Evolutionary conservation across 2,329 filamentous ascomycete genomes (phyloP).

Genomic region (Myriosclerotinia curreyana): DNA sequence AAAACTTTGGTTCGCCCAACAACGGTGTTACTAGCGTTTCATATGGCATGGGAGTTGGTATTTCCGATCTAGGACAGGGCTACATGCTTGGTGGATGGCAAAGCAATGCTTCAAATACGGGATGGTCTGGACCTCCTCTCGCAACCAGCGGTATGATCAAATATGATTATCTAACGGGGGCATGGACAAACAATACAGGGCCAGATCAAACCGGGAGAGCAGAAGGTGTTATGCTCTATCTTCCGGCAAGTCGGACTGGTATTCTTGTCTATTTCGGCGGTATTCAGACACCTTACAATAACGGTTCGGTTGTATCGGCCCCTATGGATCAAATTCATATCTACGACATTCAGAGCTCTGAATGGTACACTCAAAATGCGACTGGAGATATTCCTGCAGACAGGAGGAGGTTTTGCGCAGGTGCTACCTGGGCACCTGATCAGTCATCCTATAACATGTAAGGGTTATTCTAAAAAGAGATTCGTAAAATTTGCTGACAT

Average conservation of each 20-base stretch:
- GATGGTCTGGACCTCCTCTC: constrained; percentile 49
- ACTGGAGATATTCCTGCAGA: constrained; percentile 51
- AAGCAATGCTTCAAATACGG: constrained; percentile 51
- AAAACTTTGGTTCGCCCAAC: constrained; percentile 44
- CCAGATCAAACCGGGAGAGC: constrained; percentile 53
- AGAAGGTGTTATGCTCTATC: constrained; percentile 58
- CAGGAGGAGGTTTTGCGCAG: constrained; percentile 59
- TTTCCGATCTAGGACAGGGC: constrained; percentile 53
- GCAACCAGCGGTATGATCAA: constrained; percentile 53
- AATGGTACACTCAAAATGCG: constrained; percentile 60
- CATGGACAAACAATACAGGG: constrained; percentile 52
- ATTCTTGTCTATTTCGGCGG: constrained; percentile 62
- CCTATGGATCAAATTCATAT: constrained; percentile 53
- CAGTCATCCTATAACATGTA: constrained; percentile 63
- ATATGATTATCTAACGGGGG: constrained; percentile 54
- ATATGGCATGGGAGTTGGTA: constrained; percentile 55
- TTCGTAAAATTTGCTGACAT: constrained; percentile 22
- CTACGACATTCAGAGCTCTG: constrained; percentile 57
- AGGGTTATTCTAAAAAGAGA: constrained; percentile 33
- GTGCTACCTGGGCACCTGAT: constrained; percentile 57
- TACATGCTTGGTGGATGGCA: constrained; percentile 64
- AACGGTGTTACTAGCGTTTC: constrained; percentile 47
- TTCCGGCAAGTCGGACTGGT: constrained; percentile 58
- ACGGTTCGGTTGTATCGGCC: constrained; percentile 45
- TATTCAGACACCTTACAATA: constrained; percentile 47